phyloP scores from a whole-genome alignment of 164 flowering plant genomes.

The Kingdonia uniflora region DNA sequence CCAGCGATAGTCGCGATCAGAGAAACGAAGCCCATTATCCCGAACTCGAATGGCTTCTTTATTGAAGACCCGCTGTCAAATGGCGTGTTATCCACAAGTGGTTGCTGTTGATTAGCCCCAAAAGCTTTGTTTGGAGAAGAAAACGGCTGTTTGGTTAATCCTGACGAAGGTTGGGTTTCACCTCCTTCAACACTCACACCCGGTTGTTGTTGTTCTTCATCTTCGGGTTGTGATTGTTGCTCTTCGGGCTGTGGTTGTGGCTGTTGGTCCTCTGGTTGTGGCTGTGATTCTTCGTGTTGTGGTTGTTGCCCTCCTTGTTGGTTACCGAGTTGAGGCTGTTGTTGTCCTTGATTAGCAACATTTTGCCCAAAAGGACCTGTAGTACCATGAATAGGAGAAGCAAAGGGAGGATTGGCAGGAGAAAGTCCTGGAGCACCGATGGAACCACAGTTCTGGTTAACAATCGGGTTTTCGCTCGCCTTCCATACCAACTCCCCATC shows the following conservation, averaged over 20 bases:
- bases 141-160: conserved; percentile 1
- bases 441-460: conserved; percentile 30
- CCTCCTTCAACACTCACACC: conserved; percentile 4
- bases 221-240: neutral
- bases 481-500: conserved; percentile 28
- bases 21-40: conserved; percentile 5
- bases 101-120: conserved; percentile 17
- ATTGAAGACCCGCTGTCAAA: conserved; percentile 24
- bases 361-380: conserved; percentile 23
- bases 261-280: neutral
- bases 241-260: conserved; percentile 4
- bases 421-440: conserved; percentile 24
- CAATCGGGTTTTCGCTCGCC: conserved; percentile 24
- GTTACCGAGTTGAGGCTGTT: conserved; percentile 5
- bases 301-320: conserved; percentile 3
- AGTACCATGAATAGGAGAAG: conserved; percentile 17
- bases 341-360: neutral
- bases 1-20: conserved; percentile 3
- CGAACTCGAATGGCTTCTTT: conserved; percentile 3
- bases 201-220: neutral
- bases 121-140: conserved; percentile 18
- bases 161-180: conserved; percentile 6
- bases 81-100: conserved; percentile 28
- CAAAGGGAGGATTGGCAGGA: conserved; percentile 28
- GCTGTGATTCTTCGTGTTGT: conserved; percentile 1